These are phyloP conservation scores for Endocalyx cinctus DNA, from an alignment of 2,329 filamentous ascomycete genomes.

Conservation along the genomic window DNA sequence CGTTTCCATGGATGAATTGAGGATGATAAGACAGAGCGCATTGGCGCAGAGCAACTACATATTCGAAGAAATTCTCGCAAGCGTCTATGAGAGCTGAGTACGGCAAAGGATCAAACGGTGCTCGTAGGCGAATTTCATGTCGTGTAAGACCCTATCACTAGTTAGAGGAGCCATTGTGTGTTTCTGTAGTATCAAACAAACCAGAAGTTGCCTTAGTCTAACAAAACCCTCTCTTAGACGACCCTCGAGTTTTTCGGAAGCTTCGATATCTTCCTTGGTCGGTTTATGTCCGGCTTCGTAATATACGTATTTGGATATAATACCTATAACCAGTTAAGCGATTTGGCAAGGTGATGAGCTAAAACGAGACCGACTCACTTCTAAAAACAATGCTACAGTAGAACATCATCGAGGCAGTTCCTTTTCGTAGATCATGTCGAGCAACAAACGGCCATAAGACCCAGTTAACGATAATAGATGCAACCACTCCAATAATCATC, in stretches of 20 bases:
- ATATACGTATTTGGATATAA: conserved; percentile 55
- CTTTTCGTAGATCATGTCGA: conserved; percentile 52
- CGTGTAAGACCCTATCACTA: conserved; percentile 41
- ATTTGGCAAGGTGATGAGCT: not conserved
- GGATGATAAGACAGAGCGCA: conserved; percentile 55
- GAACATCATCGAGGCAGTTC: conserved; percentile 52
- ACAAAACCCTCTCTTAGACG: conserved; percentile 57
- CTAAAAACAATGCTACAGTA: conserved; percentile 55
- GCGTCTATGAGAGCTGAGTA: conserved; percentile 52
- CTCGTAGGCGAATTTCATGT: conserved; percentile 55
- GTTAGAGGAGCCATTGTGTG: conserved; percentile 4
- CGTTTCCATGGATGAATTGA: conserved; percentile 44
- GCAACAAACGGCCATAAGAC: conserved; percentile 58
- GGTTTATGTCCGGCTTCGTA: conserved; percentile 51
- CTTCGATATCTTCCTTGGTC: conserved; percentile 43
- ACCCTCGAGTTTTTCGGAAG: conserved; percentile 55
- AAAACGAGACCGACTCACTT: conserved; percentile 26
- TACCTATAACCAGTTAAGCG: conserved; percentile 24
- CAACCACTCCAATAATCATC: conserved; percentile 49
- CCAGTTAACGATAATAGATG: conserved; percentile 54
- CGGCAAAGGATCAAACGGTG: conserved; percentile 51
- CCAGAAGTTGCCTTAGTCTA: conserved; percentile 51
- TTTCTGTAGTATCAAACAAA: too few relatives aligned
- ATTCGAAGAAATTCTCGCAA: conserved; percentile 56
- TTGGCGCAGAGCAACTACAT: conserved; percentile 53